These are phyloP conservation scores for Tylopilus sp. DNA, from an alignment of 768 basidiomycete genomes.

Conservation along the genomic window DNA sequence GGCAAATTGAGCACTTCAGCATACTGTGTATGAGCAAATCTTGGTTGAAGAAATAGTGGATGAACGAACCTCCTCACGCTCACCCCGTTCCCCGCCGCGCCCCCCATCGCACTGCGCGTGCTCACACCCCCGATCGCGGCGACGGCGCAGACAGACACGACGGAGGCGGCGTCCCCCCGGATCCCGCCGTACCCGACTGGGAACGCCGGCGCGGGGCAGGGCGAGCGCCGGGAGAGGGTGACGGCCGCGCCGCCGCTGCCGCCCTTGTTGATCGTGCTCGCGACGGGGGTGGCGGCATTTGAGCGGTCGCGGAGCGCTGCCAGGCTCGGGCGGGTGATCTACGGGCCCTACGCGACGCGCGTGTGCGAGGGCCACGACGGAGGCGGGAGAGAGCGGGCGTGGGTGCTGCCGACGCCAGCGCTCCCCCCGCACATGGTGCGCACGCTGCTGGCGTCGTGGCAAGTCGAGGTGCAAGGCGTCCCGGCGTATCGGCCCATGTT, in stretches of 20 bases:
- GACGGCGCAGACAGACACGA: too few relatives aligned
- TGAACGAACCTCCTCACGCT: slow-evolving; percentile 34
- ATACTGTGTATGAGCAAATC: too few relatives aligned
- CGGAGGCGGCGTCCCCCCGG: not conserved
- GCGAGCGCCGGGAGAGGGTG: slow-evolving; percentile 21
- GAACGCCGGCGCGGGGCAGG: slow-evolving; percentile 3
- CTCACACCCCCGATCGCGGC: too few relatives aligned
- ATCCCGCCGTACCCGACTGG: slow-evolving; percentile 8
- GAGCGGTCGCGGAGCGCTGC: slow-evolving; percentile 26
- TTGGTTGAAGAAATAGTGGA: too few relatives aligned
- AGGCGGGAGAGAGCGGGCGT: not conserved
- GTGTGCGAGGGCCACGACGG: too few relatives aligned
- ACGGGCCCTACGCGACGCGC: slow-evolving; percentile 18
- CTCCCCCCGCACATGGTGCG: slow-evolving; percentile 35
- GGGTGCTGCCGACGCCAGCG: slow-evolving; percentile 17
- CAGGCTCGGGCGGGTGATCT: slow-evolving; percentile 13
- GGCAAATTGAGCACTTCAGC: slow-evolving; percentile 22
- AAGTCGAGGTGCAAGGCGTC: slow-evolving; percentile 21
- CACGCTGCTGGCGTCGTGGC: slow-evolving; percentile 17
- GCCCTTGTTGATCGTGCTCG: slow-evolving; percentile 25
- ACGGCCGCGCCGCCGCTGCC: slow-evolving; percentile 33
- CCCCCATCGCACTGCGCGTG: slow-evolving; percentile 20
- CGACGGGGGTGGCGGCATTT: slow-evolving; percentile 7
- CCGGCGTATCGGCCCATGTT: slow-evolving; percentile 12
- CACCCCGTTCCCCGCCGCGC: slow-evolving; percentile 25